phyloP scores from a whole-genome alignment of 2,329 filamentous ascomycete genomes.

The Botrytis hyacinthi region DNA sequence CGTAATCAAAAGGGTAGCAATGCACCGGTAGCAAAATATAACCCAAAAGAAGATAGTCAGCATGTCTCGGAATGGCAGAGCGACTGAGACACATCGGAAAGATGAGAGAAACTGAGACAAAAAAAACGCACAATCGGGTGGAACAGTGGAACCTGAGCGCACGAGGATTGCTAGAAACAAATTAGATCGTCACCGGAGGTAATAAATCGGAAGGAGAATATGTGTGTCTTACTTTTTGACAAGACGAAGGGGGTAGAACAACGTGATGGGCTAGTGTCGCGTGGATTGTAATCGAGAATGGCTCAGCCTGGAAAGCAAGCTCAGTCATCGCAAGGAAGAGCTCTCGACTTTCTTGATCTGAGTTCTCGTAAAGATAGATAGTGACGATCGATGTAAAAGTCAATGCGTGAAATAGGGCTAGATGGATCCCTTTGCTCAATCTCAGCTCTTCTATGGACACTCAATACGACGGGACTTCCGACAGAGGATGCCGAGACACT shows the following conservation, averaged over 20 bases:
- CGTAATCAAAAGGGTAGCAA: background rate
- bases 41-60: background rate
- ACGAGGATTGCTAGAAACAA: conserved; percentile 17
- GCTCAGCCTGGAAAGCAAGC: background rate
- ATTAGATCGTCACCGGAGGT: conserved; percentile 9
- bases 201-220: conserved; percentile 21
- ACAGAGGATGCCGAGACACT: background rate
- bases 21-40: background rate
- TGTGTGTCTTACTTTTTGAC: conserved; percentile 18
- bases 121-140: conserved; percentile 20
- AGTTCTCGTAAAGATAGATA: background rate
- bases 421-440: background rate
- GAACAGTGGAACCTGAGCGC: conserved; percentile 17
- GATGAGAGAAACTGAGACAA: conserved; percentile 8
- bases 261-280: background rate
- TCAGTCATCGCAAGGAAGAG: background rate
- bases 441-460: background rate
- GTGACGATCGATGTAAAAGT: background rate
- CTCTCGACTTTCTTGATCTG: background rate
- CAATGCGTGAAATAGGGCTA: background rate
- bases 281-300: background rate
- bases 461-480: background rate
- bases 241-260: background rate
- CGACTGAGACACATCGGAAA: conserved; percentile 17
- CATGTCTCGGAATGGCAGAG: conserved; percentile 17